Percentiles rank a stretch among this genome's conserved stretches.
Evolutionary conservation across 257 asterid genomes (phyloP).

Genomic region (Galeopsis tetrahit): DNA sequence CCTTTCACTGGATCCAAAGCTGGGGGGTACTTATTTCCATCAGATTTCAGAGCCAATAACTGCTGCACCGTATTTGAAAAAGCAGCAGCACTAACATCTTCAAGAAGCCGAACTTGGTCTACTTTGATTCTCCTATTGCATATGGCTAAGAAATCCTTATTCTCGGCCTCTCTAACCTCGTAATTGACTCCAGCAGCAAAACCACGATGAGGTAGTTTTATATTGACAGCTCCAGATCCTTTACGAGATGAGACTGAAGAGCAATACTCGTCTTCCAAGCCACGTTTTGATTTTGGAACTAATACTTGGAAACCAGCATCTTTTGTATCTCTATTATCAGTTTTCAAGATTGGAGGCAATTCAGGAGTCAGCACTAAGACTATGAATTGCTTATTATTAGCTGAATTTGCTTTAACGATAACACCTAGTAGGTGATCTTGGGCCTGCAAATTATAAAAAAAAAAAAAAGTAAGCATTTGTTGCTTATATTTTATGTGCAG

Average conservation of each 20-base stretch:
- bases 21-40: slow-evolving; percentile 86
- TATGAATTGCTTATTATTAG: slow-evolving; percentile 70
- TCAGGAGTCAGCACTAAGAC: slow-evolving; percentile 88
- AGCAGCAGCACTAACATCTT: slow-evolving; percentile 86
- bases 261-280: slow-evolving; percentile 83
- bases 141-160: slow-evolving; percentile 71
- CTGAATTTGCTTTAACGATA: slow-evolving; percentile 73
- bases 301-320: slow-evolving; percentile 65
- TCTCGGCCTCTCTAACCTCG: slow-evolving; percentile 83
- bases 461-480: slow-evolving; percentile 2
- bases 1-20: slow-evolving; percentile 95
- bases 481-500: slow-evolving; percentile 25
- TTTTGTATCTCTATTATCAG: slow-evolving; percentile 55
- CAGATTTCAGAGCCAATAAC: slow-evolving; percentile 66
- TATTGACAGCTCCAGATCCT: slow-evolving; percentile 77
- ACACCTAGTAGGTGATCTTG: slow-evolving; percentile 95
- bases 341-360: slow-evolving; percentile 50
- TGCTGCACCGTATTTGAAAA: slow-evolving; percentile 80
- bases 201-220: slow-evolving; percentile 85
- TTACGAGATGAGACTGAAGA: slow-evolving; percentile 68
- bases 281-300: slow-evolving; percentile 91
- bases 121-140: slow-evolving; percentile 72
- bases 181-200: slow-evolving; percentile 77
- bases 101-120: slow-evolving; percentile 90
- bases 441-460: slow-evolving; percentile 58